Base-by-base conservation (phyloP, 73 alveolate genomes). In the Tetrahymena borealis region DNA sequence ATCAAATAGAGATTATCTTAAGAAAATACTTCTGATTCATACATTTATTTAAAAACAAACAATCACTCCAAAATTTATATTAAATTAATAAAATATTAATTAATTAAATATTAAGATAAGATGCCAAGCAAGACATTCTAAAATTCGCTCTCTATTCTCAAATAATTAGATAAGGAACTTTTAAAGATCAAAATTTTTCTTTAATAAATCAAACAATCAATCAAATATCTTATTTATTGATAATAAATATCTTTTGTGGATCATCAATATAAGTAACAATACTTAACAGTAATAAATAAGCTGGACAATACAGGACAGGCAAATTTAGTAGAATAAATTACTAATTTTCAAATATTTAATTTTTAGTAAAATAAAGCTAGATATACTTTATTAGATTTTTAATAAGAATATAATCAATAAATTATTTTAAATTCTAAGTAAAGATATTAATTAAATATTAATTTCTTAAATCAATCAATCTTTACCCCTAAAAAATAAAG, bases 121-220 rank as follows among this genome's bases (percentile, higher is more conserved):
- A 60, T 60, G 85, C n/a, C 28, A 60, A 60, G 28, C 85, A 60
- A 60, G 85, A 60, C 85, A 60, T 60, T 60, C 85, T 60, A 60
- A 60, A 60, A 60, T 60, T 60, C 85, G 37, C 85, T 60, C 85
- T 60, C 85, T 60, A 60, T 60, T 60, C 85, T 60, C 85, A 60
- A 60, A 60, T 18, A 60, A 60, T 60, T 60, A 60, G 85, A 60
- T 60, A 60, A 60, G 85, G 28, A 60, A 35, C 85, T 24, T 24
- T 24, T 18, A 24, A 35, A 60, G 28, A 60, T 7, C 85, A 60
- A 60, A 60, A 24, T 35, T 60, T 60, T 35, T 60, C 85, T 60
- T 60, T 60, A 60, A n/a, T n/a, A n/a, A n/a, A n/a, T n/a, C n/a
- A n/a, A n/a, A n/a, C n/a, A n/a, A n/a, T n/a, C n/a, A n/a, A n/a